Evolutionary conservation across 2,329 filamentous ascomycete genomes (phyloP), one percentile per base, ranked within the genome.

Genomic region (Penicillium olsonii): DNA sequence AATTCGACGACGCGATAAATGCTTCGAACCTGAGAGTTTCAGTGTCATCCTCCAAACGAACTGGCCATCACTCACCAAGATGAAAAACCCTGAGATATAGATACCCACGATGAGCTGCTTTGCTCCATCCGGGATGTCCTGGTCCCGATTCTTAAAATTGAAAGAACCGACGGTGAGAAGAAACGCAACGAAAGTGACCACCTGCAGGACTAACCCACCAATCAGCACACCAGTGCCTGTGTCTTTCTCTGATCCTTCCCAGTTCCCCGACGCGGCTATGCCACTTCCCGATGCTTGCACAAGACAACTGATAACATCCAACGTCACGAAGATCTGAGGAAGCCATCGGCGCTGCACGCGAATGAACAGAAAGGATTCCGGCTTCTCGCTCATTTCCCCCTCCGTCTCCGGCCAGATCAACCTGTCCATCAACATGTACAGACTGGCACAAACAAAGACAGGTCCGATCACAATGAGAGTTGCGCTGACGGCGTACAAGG

Each of bases 1-100:
- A 81, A 81, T 54, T 82, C 78, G 40, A 78, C 70, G 4, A 78
- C 73, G n/a, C 78, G 74, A 52, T 78, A 82, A 22, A 80, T 69
- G n/a, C 75, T 79, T 12, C 78, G 77, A 3, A 79, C 53, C 67
- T 80, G 63, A 75, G 22, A 24, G 8, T 63, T 1, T 59, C 64
- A 29, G 78, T 53, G 0, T 76, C 77, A 0, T 24, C 4, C 22
- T 24, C 8, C 8, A 24, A 5, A 5, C 22, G 8, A 8, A 8
- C 22, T 24, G 4, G 4, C 5, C 22, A 24, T 24, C n/a, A 24
- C 22, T 24, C 5, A 24, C 22, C 22, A 24, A 8, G 8, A 24
- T 24, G 22, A 24, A 24, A 24, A 24, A 24, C 8, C 22, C 22
- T 8, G 22, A 24, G 8, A 24, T 24, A 8, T 24, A 24, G 22